Percentiles rank a stretch among this genome's conserved stretches.
Evolutionary conservation across 169 alveolate genomes (phyloP).

Genomic region (Cyclospora cayetanensis): DNA sequence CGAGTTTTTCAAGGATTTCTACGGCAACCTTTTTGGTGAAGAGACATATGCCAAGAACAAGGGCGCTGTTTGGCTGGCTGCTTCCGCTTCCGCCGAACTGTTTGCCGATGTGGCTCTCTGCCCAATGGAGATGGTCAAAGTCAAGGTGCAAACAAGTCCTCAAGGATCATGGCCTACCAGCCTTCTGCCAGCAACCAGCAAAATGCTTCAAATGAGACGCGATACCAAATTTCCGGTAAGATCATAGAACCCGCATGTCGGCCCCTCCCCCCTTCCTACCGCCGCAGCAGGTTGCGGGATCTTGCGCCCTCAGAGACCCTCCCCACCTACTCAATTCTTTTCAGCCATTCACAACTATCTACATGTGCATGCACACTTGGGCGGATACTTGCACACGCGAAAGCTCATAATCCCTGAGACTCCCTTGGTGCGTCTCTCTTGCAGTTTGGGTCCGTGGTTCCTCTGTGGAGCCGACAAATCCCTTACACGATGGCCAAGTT

Average conservation of each 20-base stretch:
- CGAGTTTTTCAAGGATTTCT: conserved; percentile 97
- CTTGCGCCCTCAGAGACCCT: too few relatives aligned
- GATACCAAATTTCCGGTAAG: conserved; percentile 89
- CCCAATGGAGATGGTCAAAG: conserved; percentile 98
- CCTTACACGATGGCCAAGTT: conserved; percentile 99
- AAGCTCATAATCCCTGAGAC: too few relatives aligned
- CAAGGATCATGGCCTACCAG: conserved; percentile 85
- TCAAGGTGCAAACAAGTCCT: conserved; percentile 94
- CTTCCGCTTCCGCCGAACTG: conserved; percentile 98
- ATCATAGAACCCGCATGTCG: too few relatives aligned
- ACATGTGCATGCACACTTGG: too few relatives aligned
- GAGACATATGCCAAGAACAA: conserved; percentile 80
- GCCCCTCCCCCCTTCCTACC: too few relatives aligned
- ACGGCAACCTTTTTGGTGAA: conserved; percentile 87
- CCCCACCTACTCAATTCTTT: too few relatives aligned
- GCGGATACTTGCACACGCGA: too few relatives aligned
- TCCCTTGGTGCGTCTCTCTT: too few relatives aligned
- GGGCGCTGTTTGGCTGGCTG: conserved; percentile 94
- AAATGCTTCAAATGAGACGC: conserved; percentile 81
- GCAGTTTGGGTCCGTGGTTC: conserved; percentile 83
- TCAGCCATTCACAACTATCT: too few relatives aligned
- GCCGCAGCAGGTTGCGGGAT: too few relatives aligned
- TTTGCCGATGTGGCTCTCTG: conserved; percentile 97
- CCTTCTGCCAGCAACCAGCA: conserved; percentile 82
- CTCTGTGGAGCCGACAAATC: conserved; percentile 92